Percentiles rank a stretch among this genome's conserved stretches.
phyloP scores from a whole-genome alignment of 2,329 filamentous ascomycete genomes.

The Trematosphaeria pertusa region DNA sequence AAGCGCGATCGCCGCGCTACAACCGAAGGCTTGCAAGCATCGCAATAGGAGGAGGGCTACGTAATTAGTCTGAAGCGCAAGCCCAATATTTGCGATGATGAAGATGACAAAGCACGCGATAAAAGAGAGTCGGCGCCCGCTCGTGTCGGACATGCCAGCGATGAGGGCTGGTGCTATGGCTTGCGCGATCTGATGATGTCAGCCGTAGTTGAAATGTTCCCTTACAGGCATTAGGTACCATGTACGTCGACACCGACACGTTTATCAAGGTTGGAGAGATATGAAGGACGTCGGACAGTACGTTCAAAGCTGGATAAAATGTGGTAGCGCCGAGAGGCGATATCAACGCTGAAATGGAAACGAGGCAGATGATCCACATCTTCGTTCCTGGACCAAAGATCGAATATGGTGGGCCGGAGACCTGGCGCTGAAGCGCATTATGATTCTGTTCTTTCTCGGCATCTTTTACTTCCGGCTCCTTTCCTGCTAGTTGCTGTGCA shows the following conservation, averaged over 20 bases:
- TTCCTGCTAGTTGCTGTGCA: too few relatives aligned
- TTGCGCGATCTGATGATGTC: conserved; percentile 49
- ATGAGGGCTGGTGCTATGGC: conserved; percentile 61
- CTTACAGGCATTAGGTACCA: conserved; percentile 35
- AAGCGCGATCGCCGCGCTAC: conserved; percentile 59
- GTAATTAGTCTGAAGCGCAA: conserved; percentile 47
- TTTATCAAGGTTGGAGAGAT: conserved; percentile 56
- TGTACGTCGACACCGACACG: conserved; percentile 60
- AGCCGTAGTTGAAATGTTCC: conserved; percentile 12
- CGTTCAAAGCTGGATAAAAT: conserved; percentile 47
- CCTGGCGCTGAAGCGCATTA: conserved; percentile 23
- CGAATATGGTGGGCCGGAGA: conserved; percentile 38
- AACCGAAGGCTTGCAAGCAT: conserved; percentile 49
- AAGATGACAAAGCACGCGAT: conserved; percentile 52
- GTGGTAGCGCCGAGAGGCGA: conserved; percentile 54
- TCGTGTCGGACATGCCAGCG: conserved; percentile 60
- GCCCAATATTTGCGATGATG: conserved; percentile 45
- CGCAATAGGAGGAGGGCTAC: conserved; percentile 44
- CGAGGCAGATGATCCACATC: conserved; percentile 58
- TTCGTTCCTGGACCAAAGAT: conserved; percentile 47
- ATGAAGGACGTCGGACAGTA: conserved; percentile 45
- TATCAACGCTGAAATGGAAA: conserved; percentile 55
- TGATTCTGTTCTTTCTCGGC: conserved; percentile 20
- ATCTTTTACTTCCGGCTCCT: too few relatives aligned
- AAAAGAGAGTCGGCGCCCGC: conserved; percentile 60